These are phyloP conservation scores for Pseudogymnoascus sp. DNA, from an alignment of 2,329 filamentous ascomycete genomes.

Conservation along the genomic window DNA sequence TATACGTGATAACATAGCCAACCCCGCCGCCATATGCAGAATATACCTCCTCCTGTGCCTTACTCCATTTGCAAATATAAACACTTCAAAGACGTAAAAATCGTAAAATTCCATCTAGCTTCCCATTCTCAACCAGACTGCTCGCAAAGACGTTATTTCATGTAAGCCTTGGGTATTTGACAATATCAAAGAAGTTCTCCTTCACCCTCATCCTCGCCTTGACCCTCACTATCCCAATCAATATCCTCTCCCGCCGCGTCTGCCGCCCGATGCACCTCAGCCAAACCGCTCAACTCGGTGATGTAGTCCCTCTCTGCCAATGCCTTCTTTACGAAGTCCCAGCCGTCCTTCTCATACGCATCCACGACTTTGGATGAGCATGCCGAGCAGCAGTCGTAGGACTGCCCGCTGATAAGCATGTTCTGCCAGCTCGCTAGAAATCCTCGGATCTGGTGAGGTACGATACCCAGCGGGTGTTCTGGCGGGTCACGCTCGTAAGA, in stretches of 20 bases:
- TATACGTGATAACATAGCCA: constrained; percentile 3
- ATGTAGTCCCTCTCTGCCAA: constrained; percentile 72
- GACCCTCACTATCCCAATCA: constrained; percentile 51
- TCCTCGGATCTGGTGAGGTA: constrained; percentile 76
- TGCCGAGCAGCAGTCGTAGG: constrained; percentile 75
- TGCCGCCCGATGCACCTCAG: constrained; percentile 59
- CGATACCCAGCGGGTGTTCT: constrained; percentile 57
- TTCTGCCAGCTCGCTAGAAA: constrained; percentile 70
- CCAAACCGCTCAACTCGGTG: constrained; percentile 65
- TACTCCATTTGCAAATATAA: constrained; percentile 2
- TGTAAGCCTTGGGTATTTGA: constrained; percentile 7
- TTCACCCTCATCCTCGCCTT: constrained; percentile 47
- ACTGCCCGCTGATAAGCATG: constrained; percentile 63
- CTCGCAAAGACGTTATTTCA: constrained; percentile 4
- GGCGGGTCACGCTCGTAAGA: constrained; percentile 48
- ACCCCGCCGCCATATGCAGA: background rate
- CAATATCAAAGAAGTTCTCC: constrained; percentile 19
- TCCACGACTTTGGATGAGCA: constrained; percentile 65
- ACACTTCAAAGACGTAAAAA: background rate
- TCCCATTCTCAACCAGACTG: background rate
- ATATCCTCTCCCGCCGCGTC: constrained; percentile 43
- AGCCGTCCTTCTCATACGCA: constrained; percentile 61
- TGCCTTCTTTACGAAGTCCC: constrained; percentile 70
- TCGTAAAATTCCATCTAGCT: background rate
- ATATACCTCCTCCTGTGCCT: background rate